These are phyloP conservation scores for Metschnikowia bowlesiae DNA, from an alignment of 805 yeast genomes.

Conservation along the genomic window DNA sequence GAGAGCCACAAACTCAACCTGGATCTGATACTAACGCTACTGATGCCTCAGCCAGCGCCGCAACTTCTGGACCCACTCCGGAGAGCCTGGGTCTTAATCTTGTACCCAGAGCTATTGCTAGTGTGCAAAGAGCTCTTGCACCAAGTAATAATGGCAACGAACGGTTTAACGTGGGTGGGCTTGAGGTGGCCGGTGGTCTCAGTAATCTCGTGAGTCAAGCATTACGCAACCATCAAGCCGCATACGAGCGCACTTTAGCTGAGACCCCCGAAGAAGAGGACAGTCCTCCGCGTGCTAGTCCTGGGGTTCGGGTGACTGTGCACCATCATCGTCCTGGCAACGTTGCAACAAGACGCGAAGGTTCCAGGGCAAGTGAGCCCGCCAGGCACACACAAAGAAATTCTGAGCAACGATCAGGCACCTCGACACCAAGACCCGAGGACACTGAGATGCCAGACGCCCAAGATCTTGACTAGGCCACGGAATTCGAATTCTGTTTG, in stretches of 20 bases:
- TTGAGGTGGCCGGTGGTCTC: conserved; percentile 2
- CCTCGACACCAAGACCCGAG: conserved; percentile 6
- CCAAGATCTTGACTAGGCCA: conserved; percentile 8
- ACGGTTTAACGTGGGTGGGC: not conserved
- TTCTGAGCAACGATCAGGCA: not conserved
- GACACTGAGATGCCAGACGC: conserved; percentile 15
- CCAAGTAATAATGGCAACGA: not conserved
- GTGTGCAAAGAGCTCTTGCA: not conserved
- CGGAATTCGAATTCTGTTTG: not conserved
- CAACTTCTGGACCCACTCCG: not conserved
- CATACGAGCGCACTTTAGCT: not conserved
- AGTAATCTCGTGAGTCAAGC: conserved; percentile 7
- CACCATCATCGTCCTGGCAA: not conserved
- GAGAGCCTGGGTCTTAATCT: not conserved
- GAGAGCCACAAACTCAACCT: not conserved
- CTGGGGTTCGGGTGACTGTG: not conserved
- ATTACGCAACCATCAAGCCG: conserved; percentile 6
- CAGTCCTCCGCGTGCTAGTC: not conserved
- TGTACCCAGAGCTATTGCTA: not conserved
- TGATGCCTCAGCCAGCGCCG: not conserved
- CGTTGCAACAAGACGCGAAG: not conserved
- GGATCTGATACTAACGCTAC: not conserved
- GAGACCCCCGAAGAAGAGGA: not conserved
- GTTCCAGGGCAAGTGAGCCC: not conserved
- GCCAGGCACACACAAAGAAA: not conserved